Percentiles rank a stretch among this genome's conserved stretches.
phyloP scores from a whole-genome alignment of 495 filamentous ascomycete genomes.

The Aspergillus taichungensis region DNA sequence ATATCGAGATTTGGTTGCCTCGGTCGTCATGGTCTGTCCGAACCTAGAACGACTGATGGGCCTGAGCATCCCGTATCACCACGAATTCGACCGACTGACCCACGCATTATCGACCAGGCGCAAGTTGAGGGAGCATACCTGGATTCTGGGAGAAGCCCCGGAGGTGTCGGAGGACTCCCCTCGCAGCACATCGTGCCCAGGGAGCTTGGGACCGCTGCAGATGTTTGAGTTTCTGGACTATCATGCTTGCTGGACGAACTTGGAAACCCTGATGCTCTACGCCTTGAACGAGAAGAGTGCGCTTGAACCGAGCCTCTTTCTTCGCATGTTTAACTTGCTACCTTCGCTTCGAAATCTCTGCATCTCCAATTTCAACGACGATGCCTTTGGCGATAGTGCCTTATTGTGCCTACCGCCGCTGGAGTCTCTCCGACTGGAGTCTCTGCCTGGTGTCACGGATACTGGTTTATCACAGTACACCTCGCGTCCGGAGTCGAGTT shows the following conservation, averaged over 20 bases:
- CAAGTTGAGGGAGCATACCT: slow-evolving; percentile 68
- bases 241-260: slow-evolving; percentile 59
- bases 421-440: slow-evolving; percentile 64
- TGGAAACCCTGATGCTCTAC: slow-evolving; percentile 70
- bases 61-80: slow-evolving; percentile 59
- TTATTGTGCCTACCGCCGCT: slow-evolving; percentile 63
- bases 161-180: slow-evolving; percentile 36
- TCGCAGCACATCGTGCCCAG: slow-evolving; percentile 38
- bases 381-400: slow-evolving; percentile 64
- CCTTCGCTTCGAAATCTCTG: slow-evolving; percentile 65
- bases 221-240: slow-evolving; percentile 60
- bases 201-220: slow-evolving; percentile 50
- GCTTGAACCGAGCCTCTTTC: slow-evolving; percentile 55
- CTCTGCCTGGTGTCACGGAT: slow-evolving; percentile 69
- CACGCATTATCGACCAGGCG: slow-evolving; percentile 70
- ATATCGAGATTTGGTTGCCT: slow-evolving; percentile 65
- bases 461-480: slow-evolving; percentile 67
- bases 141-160: slow-evolving; percentile 55
- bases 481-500: slow-evolving; percentile 44
- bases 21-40: slow-evolving; percentile 77
- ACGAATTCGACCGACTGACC: slow-evolving; percentile 64
- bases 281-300: slow-evolving; percentile 48
- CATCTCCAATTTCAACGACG: slow-evolving; percentile 61
- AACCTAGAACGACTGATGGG: slow-evolving; percentile 72
- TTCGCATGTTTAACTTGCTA: slow-evolving; percentile 57